A percentile compares a stretch with the other conserved stretches of the same genome.
These are phyloP conservation scores for Citeromyces hawaiiensis DNA, from an alignment of 1,139 yeast genomes.

Conservation along the genomic window DNA sequence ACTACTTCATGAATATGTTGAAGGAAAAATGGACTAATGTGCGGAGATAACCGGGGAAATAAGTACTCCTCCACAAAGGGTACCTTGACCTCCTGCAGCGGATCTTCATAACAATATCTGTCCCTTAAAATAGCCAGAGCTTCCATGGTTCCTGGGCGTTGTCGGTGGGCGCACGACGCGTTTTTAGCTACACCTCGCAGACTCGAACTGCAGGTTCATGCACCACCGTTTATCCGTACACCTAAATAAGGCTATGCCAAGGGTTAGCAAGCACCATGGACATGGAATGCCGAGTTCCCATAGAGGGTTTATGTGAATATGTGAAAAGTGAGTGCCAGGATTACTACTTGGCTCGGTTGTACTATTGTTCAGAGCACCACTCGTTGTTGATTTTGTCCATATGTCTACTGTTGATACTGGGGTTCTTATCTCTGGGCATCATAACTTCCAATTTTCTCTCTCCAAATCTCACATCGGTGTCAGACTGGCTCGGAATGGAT, in stretches of 20 bases:
- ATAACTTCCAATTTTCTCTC: slow-evolving; percentile 69
- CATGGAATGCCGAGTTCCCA: background rate
- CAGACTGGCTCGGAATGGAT: slow-evolving; percentile 46
- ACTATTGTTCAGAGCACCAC: slow-evolving; percentile 1
- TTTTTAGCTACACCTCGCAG: too few species aligned
- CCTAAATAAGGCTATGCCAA: background rate
- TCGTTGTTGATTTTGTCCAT: background rate
- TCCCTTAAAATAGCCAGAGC: slow-evolving; percentile 4
- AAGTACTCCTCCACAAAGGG: slow-evolving; percentile 15
- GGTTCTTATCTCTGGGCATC: slow-evolving; percentile 53
- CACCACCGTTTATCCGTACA: too few species aligned
- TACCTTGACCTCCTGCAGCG: slow-evolving; percentile 12
- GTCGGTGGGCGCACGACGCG: too few species aligned
- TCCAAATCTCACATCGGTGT: slow-evolving; percentile 55
- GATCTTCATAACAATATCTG: slow-evolving; percentile 15
- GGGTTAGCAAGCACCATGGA: background rate
- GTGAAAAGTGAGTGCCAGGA: slow-evolving; percentile 2
- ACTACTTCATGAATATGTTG: slow-evolving; percentile 39
- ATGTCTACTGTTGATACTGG: slow-evolving; percentile 16
- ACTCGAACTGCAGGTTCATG: too few species aligned
- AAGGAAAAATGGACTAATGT: slow-evolving; percentile 14
- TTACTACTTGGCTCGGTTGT: slow-evolving; percentile 3
- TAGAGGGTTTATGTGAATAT: background rate
- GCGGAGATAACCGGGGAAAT: slow-evolving; percentile 16
- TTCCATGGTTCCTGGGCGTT: slow-evolving; percentile 3